These are phyloP conservation scores for Fusarium sp. DNA, from an alignment of 2,329 filamentous ascomycete genomes.

Conservation along the genomic window DNA sequence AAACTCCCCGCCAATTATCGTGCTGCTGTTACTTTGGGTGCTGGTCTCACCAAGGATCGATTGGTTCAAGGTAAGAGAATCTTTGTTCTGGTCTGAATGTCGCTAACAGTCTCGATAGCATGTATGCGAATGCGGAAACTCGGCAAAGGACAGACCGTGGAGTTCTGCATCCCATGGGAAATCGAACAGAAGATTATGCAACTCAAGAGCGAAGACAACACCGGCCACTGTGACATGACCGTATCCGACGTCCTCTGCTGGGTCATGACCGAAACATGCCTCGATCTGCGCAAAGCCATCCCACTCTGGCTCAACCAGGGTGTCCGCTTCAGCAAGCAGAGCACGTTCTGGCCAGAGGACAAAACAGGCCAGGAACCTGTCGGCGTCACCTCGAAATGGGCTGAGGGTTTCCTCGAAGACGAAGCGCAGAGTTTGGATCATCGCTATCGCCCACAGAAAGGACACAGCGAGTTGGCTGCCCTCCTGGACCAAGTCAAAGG, in stretches of 20 bases:
- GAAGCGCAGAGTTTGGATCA: constrained; percentile 62
- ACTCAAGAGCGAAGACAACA: neutral
- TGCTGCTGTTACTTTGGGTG: constrained; percentile 74
- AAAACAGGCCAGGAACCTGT: neutral
- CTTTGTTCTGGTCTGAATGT: neutral
- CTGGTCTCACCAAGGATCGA: constrained; percentile 71
- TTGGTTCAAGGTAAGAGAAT: constrained; percentile 68
- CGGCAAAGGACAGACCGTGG: constrained; percentile 70
- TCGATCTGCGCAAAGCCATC: constrained; percentile 20
- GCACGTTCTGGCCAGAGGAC: constrained; percentile 46
- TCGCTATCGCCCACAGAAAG: constrained; percentile 57
- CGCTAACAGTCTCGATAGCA: constrained; percentile 51
- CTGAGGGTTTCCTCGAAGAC: constrained; percentile 60
- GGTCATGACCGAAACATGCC: constrained; percentile 55
- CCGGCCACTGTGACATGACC: constrained; percentile 45
- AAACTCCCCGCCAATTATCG: constrained; percentile 65
- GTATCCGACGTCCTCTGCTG: constrained; percentile 67
- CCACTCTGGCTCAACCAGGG: constrained; percentile 69
- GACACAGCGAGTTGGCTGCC: neutral
- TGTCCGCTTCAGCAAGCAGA: constrained; percentile 56
- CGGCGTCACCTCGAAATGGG: constrained; percentile 33
- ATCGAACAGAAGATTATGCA: constrained; percentile 62
- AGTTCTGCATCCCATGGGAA: constrained; percentile 68
- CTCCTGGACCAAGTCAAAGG: neutral
- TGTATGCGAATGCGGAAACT: constrained; percentile 78